Base-by-base conservation (phyloP, 192 early-diverging fungal species). In the Gaertneriomyces sp. region DNA sequence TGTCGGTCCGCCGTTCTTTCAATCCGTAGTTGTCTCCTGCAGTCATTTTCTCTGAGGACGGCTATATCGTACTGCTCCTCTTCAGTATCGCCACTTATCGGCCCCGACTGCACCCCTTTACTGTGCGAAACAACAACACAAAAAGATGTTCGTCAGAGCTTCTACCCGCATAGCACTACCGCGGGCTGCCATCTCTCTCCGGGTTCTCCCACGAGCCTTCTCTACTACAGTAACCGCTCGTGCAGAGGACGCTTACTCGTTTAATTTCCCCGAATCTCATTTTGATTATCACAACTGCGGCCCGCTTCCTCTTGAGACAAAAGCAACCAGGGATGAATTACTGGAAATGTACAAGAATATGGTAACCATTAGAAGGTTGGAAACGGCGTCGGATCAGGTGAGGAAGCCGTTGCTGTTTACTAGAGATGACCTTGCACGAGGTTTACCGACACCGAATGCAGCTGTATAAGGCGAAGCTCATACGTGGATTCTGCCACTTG, bases 401-500 rank as follows among this genome's bases (percentile, higher is more conserved):
- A 50, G 58, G 20, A 55, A 33, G 17, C 11, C 11, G 53, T 20
- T 10, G 19, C 9, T 25, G 52, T 53, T 17, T 10, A 25, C 47
- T 12, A 17, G 14, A 49, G 47, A 49, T 17, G 16, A 49, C 12
- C 12, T n/a, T 49, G 12, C 14, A 49, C 16, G 47, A 17, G 14
- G 12, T 16, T 33, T 11, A 56, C 10, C 54, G 54, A 56, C 12
- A 33, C 25, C 11, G 42, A 43, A 1, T 16, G 39, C 83, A 87
- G 69, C 85, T 93, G 61, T 98, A 98, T 88, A 98, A 98, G 83
- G 85, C 87, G 64, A 96, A 96, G 80, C 78, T 91, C 77, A 96
- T 98, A 70, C 89, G 94, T 58, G 94, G 94, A 61, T 98, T 98
- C 89, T 96, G 94, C 81, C 96, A 98, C 78, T 81, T 98, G 83